Evolutionary conservation across 1,284 basidiomycete species (phyloP).

Genomic region (Amylostereum chailletii): DNA sequence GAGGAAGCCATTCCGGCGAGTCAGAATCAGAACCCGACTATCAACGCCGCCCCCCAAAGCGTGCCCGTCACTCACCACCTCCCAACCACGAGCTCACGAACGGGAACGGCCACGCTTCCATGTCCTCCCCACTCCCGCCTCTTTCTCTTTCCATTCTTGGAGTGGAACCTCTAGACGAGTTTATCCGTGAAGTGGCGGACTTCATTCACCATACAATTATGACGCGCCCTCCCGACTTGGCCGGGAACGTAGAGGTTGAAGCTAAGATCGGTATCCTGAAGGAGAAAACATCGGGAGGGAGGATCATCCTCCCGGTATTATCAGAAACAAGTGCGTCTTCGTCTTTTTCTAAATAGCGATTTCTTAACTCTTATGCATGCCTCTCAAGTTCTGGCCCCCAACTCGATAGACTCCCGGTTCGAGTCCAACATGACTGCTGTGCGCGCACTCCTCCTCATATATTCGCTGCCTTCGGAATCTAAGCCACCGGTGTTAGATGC

Average conservation of each 20-base stretch:
- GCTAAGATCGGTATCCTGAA: conserved; percentile 85
- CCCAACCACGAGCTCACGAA: conserved; percentile 9
- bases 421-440: conserved; percentile 89
- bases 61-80: conserved; percentile 20
- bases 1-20: conserved; percentile 18
- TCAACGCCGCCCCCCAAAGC: conserved; percentile 21
- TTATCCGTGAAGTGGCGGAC: conserved; percentile 86
- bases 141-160: conserved; percentile 87
- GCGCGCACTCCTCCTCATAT: conserved; percentile 24
- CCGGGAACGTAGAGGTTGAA: conserved; percentile 69
- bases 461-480: conserved; percentile 8
- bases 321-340: conserved; percentile 78
- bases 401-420: conserved; percentile 60
- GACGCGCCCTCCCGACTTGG: conserved; percentile 36
- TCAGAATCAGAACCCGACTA: conserved; percentile 12
- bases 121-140: conserved; percentile 35
- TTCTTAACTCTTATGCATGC: conserved; percentile 1
- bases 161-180: conserved; percentile 90
- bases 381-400: conserved; percentile 26
- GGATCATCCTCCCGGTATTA: conserved; percentile 67
- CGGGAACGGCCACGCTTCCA: conserved; percentile 12
- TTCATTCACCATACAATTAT: conserved; percentile 73
- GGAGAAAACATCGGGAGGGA: conserved; percentile 46
- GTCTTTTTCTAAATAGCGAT: conserved; percentile 2
- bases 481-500: conserved; percentile 39